These are phyloP conservation scores for Auricularia heimuer DNA, from an alignment of 768 basidiomycete genomes.

Conservation along the genomic window DNA sequence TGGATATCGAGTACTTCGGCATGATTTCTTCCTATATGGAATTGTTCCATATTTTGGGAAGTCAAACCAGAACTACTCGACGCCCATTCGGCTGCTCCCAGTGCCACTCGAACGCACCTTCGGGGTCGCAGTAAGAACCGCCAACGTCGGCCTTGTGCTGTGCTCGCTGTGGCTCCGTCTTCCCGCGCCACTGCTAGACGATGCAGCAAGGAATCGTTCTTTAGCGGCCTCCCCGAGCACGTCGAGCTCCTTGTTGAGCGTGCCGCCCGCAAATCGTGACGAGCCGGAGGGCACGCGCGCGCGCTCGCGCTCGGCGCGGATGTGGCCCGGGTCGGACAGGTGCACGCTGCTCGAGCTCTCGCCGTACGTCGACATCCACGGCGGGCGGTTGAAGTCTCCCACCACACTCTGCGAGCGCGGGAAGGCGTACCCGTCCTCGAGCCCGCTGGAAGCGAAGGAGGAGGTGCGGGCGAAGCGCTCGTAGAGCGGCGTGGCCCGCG, in stretches of 20 bases:
- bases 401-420: neutral
- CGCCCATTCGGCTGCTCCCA: no score
- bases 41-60: no score
- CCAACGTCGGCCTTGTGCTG: neutral
- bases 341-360: neutral
- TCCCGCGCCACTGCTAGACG: neutral
- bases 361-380: neutral
- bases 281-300: neutral
- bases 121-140: no score
- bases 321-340: neutral
- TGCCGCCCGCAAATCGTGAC: neutral
- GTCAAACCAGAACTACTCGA: no score
- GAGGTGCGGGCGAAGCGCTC: neutral
- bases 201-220: neutral
- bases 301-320: neutral
- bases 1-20: neutral
- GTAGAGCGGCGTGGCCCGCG: neutral
- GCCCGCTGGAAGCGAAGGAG: neutral
- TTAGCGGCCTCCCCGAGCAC: neutral
- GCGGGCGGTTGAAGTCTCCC: neutral
- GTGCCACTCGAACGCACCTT: no score
- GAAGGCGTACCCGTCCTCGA: neutral
- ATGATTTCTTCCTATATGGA: no score
- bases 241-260: neutral
- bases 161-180: neutral